Base-by-base conservation (phyloP, 495 filamentous ascomycete genomes). In the Tetracladium marchalianum region DNA sequence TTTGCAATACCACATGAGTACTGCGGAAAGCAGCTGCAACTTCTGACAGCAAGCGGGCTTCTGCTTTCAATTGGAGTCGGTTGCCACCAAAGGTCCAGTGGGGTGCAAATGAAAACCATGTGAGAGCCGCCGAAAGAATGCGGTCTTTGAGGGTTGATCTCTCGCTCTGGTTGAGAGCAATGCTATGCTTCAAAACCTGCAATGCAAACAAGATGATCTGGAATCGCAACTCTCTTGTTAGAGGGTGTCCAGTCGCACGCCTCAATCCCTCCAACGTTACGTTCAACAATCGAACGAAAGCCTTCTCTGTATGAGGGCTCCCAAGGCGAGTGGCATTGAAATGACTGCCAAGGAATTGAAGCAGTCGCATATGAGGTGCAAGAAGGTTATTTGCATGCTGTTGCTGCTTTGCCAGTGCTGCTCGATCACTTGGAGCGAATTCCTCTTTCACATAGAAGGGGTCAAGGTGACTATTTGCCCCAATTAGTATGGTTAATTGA, bases 1-100 rank as follows among this genome's bases (percentile, higher is more conserved):
- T 70, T 4, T 68, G 61, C 18, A 74, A 84, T 34, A 87, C 77
- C 35, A 65, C 55, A 2, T 72, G 62, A 17, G 82, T 69, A 40
- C 52, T 65, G 43, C 62, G 72, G 47, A 99, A 60, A 22, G 78
- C 74, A 38, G 66, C 63, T 22, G 77, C 66, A 33, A 96, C 80
- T 63, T 97, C 90, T 9, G 71, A 70, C 7, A 99, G 75, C 31
- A 97, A 63, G 51, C 80, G 82, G 31, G 85, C 78, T 62, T 99
- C 93, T 0, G 93, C 87, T 63, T 92, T 97, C 24, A 97, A 72
- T 58, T 97, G 92, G 7, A 96, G 68, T 39, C 85, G 73, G 59
- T 96, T 96, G 47, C 90, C 89, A 35, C 93, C 93, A 61, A 93
- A 97, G 2, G 90, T 93, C 92, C 92, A 99, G 51, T 79, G 75